phyloP scores from a whole-genome alignment of 2,329 filamentous ascomycete species.

The Arthrobotrys sphaeroides region DNA sequence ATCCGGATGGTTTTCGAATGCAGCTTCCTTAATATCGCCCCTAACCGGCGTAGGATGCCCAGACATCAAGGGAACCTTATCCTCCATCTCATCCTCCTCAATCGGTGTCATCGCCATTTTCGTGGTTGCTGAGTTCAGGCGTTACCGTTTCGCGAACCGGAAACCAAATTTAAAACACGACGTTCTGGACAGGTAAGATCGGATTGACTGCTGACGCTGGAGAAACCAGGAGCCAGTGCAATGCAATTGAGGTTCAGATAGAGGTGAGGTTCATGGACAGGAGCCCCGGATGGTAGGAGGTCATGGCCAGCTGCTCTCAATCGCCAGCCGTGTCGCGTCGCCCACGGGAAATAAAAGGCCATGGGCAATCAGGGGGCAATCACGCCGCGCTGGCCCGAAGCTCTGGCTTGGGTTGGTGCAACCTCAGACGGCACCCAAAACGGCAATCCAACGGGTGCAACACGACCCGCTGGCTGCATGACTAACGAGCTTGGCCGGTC shows the following conservation, averaged over 20 bases:
- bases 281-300: background rate
- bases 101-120: slow-evolving; percentile 45
- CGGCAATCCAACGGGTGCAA: slow-evolving; percentile 2
- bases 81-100: slow-evolving; percentile 52
- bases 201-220: background rate
- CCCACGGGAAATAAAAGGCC: background rate
- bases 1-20: slow-evolving; percentile 50
- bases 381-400: background rate
- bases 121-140: background rate
- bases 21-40: slow-evolving; percentile 49
- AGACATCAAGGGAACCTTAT: slow-evolving; percentile 48
- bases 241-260: background rate
- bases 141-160: background rate
- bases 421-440: background rate
- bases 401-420: background rate
- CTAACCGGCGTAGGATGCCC: slow-evolving; percentile 18
- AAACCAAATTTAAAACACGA: background rate
- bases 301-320: background rate
- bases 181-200: background rate
- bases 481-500: no score
- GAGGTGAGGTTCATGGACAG: background rate
- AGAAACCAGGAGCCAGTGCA: background rate
- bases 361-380: slow-evolving; percentile 14
- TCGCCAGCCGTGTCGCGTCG: background rate
- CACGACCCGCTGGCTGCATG: background rate